Evolutionary conservation across 1,284 basidiomycete genomes (phyloP), one percentile per base, ranked within the genome.

Genomic region (Pterula multifida): DNA sequence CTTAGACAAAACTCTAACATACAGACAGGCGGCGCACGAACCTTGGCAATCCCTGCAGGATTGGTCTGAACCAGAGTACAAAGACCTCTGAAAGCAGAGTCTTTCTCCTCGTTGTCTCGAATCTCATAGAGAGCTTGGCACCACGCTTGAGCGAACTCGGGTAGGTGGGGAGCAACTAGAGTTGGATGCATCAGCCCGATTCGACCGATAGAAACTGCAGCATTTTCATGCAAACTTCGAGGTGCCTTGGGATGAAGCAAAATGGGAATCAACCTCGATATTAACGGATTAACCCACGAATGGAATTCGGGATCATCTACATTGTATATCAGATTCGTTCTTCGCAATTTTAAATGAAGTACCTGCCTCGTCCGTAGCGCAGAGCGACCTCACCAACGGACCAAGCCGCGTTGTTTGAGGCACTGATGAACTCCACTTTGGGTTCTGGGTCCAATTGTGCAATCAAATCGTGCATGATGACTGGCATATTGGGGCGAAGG

Each of bases 391-490:
- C 96, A 46, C 96, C 96, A 12, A 95, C 92, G 17, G 92, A 93
- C 96, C 96, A 99, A 1, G 95, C 94, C n/a, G 96, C 96, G 63
- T 99, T 99, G 70, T 99, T 99, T 67, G 92, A 96, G 11, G 96
- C 96, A 56, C 89, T 93, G 54, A 98, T 82, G 62, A 93, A 92
- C 64, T 96, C 92, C 35, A 87, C 76, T 62, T 89, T 88, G 2
- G 90, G 87, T 60, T 94, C 90, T 1, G 88, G 84, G 56, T 93
- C 87, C 54, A 99, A 87, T 62, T 98, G 93, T 39, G 79, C 68
- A 51, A 91, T 89, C 50, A 98, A 76, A 60, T 94, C 86, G 15
- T 84, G 77, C 88, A 98, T 95, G 62, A 98, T 84, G 26, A 79
- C 76, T 1, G 86, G 78, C 67, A 98, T 83, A 55, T 85, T 79